Base-by-base conservation (phyloP, 768 basidiomycete genomes). In the Leccinum disarticulatum region DNA sequence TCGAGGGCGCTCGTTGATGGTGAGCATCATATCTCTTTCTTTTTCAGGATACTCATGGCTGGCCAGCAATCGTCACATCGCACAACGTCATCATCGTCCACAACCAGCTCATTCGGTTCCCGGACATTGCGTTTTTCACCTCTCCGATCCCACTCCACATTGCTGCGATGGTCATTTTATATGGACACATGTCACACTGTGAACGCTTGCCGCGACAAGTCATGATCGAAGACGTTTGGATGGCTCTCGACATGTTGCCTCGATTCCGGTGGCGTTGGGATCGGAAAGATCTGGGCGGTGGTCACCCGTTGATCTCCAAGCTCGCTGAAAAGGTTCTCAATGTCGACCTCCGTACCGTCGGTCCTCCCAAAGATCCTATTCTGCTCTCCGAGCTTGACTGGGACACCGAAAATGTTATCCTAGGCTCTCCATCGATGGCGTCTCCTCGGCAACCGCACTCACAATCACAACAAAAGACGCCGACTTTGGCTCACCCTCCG, bases 231-330 rank as follows among this genome's bases (percentile, higher is more conserved):
- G 92, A 94, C 66, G 82, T 94, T 38, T 90, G 88, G 86, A 83
- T 91, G 71, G 92, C 92, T 30, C 84, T 94, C 22, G 88, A 93
- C 71, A 90, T 93, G 85, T 83, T 93, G 11, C 92, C 92, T 3
- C 87, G 87, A 33, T 90, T 93, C 82, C 86, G 92, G 54, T 94
- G 92, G 92, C 86, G 92, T 62, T 94, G 92, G 92, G 90, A 92
- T 68, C 84, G 92, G 55, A 91, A 88, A 70, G 91, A 93, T 68
- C 74, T 84, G 56, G 86, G 86, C 48, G 90, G 89, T 48, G 87
- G 86, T 2, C 90, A 92, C 66, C 91, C 92, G n/a, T 83, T 93
- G 54, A 91, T 93, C 60, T 84, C 89, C 14, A 87, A 85, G 66
- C 83, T 94, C 52, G 91, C 89, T 0, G 90, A 92, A 74, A 85